Evolutionary conservation across 257 asterid genomes (phyloP).

Genomic region (Gentiana macrophylla): DNA sequence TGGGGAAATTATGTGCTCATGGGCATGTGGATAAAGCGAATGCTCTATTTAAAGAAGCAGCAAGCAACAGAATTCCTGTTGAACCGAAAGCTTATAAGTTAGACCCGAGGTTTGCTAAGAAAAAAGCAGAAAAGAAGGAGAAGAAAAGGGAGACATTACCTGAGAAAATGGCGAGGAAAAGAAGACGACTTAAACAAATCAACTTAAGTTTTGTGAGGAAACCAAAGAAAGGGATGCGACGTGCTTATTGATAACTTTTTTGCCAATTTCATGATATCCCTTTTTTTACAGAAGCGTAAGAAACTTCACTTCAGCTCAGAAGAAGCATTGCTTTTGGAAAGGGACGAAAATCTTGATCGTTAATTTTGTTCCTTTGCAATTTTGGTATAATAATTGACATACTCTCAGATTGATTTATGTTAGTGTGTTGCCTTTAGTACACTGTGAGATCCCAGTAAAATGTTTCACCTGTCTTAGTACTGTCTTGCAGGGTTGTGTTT

Average conservation of each 20-base stretch:
- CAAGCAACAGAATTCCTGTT: slow-evolving; percentile 44
- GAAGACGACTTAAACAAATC: slow-evolving; percentile 56
- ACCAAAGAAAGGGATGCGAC: slow-evolving; percentile 55
- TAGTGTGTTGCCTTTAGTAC: too few species aligned
- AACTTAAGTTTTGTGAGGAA: slow-evolving; percentile 84
- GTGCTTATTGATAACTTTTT: slow-evolving; percentile 26
- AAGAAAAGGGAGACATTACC: slow-evolving; percentile 83
- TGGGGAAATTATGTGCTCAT: slow-evolving; percentile 64
- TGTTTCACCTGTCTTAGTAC: too few species aligned
- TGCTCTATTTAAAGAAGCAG: slow-evolving; percentile 73
- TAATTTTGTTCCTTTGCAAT: too few species aligned
- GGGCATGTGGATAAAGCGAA: slow-evolving; percentile 73
- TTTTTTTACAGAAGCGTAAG: too few species aligned
- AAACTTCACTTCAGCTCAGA: too few species aligned
- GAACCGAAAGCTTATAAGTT: slow-evolving; percentile 59
- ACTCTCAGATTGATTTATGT: too few species aligned
- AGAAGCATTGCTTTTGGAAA: too few species aligned
- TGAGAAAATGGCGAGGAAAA: slow-evolving; percentile 96
- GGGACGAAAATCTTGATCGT: too few species aligned
- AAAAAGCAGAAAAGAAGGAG: slow-evolving; percentile 66
- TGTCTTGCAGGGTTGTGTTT: too few species aligned
- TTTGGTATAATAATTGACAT: too few species aligned
- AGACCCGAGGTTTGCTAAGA: slow-evolving; percentile 67
- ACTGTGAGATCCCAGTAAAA: too few species aligned
- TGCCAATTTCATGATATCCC: too few species aligned